These are phyloP conservation scores for Taphrina pruni DNA, from an alignment of 1,139 yeast genomes.

Conservation along the genomic window DNA sequence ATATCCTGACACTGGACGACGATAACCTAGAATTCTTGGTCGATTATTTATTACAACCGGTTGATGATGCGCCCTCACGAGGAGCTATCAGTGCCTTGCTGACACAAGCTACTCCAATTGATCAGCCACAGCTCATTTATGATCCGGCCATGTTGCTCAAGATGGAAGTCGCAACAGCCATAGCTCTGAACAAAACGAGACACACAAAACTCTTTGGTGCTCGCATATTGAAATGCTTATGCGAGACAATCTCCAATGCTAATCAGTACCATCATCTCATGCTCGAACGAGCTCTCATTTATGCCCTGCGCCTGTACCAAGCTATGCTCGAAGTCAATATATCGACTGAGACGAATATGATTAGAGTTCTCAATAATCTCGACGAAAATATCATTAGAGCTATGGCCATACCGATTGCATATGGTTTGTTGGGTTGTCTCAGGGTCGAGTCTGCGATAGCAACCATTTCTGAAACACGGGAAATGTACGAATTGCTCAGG, in stretches of 20 bases:
- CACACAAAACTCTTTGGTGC: slow-evolving; percentile 2
- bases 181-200: slow-evolving; percentile 10
- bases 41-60: slow-evolving; percentile 8
- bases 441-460: slow-evolving; percentile 33
- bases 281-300: slow-evolving; percentile 32
- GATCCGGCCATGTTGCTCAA: slow-evolving; percentile 29
- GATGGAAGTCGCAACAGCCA: slow-evolving; percentile 34
- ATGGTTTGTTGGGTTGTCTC: slow-evolving; percentile 39
- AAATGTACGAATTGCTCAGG: slow-evolving; percentile 43
- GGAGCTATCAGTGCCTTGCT: neutral
- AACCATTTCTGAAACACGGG: slow-evolving; percentile 1
- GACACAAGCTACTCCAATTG: neutral
- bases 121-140: slow-evolving; percentile 15
- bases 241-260: slow-evolving; percentile 1
- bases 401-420: slow-evolving; percentile 41
- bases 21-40: slow-evolving; percentile 16
- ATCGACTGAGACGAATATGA: neutral
- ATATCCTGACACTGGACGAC: slow-evolving; percentile 48
- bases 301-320: slow-evolving; percentile 29
- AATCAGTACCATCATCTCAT: slow-evolving; percentile 19
- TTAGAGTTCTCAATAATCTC: neutral
- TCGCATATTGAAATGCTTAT: slow-evolving; percentile 17
- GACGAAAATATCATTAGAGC: slow-evolving; percentile 33
- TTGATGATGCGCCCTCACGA: slow-evolving; percentile 17
- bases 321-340: slow-evolving; percentile 10